Evolutionary conservation across 1,284 basidiomycete species (phyloP).

Genomic region (Leccinum ponderosum): DNA sequence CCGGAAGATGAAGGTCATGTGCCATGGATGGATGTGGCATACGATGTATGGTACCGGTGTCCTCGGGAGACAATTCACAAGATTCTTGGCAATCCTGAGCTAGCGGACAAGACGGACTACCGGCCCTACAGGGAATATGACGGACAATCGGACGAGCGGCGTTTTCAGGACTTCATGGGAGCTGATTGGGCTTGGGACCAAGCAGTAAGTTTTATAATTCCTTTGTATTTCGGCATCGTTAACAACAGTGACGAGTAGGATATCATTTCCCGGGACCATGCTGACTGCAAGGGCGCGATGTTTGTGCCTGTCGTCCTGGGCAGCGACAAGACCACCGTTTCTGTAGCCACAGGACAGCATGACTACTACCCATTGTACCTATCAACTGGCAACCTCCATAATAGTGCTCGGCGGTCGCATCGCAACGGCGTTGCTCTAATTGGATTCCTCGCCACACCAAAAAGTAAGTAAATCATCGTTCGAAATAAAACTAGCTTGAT

Average conservation of each 20-base stretch:
- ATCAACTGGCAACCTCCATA: neutral
- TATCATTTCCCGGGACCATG: neutral
- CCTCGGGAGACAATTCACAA: neutral
- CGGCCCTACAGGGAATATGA: neutral
- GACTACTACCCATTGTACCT: neutral
- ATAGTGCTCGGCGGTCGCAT: neutral
- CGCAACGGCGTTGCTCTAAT: neutral
- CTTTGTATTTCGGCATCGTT: neutral
- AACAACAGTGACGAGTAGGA: neutral
- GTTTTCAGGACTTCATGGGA: neutral
- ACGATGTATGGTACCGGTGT: neutral
- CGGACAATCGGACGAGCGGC: neutral
- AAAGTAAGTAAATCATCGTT: neutral
- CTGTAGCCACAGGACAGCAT: neutral
- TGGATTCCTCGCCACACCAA: neutral
- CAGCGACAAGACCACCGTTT: conserved; percentile 1
- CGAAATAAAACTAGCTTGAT: neutral
- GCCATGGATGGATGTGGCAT: neutral
- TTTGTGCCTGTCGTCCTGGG: neutral
- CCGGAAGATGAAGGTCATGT: neutral
- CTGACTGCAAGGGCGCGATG: neutral
- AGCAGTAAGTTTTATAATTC: neutral
- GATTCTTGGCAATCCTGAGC: neutral
- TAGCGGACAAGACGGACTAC: neutral
- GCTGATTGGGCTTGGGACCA: neutral